phyloP scores from a whole-genome alignment of 345 rosid genomes.

The Euphorbia tirucalli region DNA sequence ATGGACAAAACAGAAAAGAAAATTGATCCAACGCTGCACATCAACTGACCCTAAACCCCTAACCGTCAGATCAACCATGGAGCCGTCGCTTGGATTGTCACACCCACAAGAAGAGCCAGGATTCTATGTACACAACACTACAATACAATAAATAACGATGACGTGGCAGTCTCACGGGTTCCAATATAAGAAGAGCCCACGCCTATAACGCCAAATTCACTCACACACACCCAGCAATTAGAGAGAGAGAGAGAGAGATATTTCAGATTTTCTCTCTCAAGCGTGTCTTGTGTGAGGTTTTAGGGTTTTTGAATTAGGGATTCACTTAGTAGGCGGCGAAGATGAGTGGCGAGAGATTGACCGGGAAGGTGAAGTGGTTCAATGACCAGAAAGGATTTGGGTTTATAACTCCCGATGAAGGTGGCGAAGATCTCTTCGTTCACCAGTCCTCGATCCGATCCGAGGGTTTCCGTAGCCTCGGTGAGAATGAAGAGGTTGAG shows the following conservation, averaged over 20 bases:
- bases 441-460: conserved; percentile 33
- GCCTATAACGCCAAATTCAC: not conserved
- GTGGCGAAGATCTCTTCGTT: conserved; percentile 33
- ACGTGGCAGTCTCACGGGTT: conserved; percentile 20
- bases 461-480: conserved; percentile 34
- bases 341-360: conserved; percentile 21
- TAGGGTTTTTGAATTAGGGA: not conserved
- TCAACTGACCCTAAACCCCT: conserved; percentile 9
- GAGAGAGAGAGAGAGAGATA: not conserved
- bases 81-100: conserved; percentile 4
- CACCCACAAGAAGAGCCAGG: not conserved
- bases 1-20: not conserved
- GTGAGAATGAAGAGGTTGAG: conserved; percentile 32
- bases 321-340: not conserved
- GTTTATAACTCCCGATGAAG: conserved; percentile 33
- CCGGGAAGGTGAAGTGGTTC: conserved; percentile 36
- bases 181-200: conserved; percentile 12
- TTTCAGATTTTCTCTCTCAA: not conserved
- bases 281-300: not conserved
- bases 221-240: not conserved
- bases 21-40: conserved; percentile 12
- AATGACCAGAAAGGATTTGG: conserved; percentile 36
- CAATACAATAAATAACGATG: not conserved
- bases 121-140: no score
- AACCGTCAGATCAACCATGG: conserved; percentile 16